Conservation (phyloP, 78 protist genomes). For the Dictyostelium capitatum region DNA sequence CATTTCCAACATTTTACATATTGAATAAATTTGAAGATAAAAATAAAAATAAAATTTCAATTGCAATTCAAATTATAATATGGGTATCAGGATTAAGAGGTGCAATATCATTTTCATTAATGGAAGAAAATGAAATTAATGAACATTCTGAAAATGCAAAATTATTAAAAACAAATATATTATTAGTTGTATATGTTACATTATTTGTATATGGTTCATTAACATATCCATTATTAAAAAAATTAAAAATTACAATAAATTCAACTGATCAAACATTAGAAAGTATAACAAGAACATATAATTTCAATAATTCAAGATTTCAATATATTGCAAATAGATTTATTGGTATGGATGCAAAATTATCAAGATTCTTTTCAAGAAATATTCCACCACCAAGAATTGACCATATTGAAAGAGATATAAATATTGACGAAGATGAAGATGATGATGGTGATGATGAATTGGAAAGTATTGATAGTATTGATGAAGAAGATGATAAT, state of each 20-base stretch:
- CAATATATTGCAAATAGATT: too few species aligned
- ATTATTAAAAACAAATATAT: constrained; percentile 5
- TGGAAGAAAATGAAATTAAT: neutral
- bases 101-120: constrained; percentile 93
- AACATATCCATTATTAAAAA: constrained; percentile 41
- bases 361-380: too few species aligned
- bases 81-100: constrained; percentile 92
- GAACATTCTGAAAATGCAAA: neutral
- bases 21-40: constrained; percentile 1
- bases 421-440: too few species aligned
- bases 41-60: neutral
- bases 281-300: too few species aligned
- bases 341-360: too few species aligned
- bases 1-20: constrained; percentile 15
- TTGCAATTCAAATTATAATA: constrained; percentile 50
- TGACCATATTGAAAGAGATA: too few species aligned
- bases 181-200: constrained; percentile 39
- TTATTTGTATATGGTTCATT: constrained; percentile 41
- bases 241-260: constrained; percentile 23
- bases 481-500: too few species aligned
- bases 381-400: too few species aligned
- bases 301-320: too few species aligned
- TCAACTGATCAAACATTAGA: too few species aligned
- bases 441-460: too few species aligned
- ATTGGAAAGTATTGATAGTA: too few species aligned